Percentiles rank a stretch among this genome's conserved stretches.
Evolutionary conservation across 805 yeast species (phyloP).

Genomic region (Ogataea pignaliae): DNA sequence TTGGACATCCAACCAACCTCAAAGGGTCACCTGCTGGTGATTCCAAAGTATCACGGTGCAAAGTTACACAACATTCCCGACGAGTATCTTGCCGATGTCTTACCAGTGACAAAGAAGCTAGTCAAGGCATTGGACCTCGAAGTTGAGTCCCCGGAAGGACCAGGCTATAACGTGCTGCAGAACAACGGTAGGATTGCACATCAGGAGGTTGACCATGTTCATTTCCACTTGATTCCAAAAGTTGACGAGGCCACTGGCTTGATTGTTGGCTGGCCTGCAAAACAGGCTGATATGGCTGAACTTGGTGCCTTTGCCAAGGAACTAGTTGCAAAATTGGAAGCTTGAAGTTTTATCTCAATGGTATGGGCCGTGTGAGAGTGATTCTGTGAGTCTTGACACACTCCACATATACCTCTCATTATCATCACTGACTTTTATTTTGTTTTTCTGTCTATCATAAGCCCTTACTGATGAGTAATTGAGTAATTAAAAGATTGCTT

Average conservation of each 20-base stretch:
- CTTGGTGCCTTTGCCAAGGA: constrained; percentile 64
- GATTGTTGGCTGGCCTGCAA: constrained; percentile 92
- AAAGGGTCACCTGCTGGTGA: constrained; percentile 81
- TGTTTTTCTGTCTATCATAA: no score
- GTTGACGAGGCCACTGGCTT: constrained; percentile 68
- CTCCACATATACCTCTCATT: no score
- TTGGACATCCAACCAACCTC: constrained; percentile 92
- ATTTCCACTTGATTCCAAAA: constrained; percentile 95
- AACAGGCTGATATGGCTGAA: constrained; percentile 68
- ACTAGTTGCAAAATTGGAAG: constrained; percentile 38
- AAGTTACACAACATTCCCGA: constrained; percentile 91
- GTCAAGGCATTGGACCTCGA: constrained; percentile 68
- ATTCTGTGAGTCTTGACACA: no score
- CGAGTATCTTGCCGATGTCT: constrained; percentile 77
- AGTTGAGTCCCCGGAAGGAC: constrained; percentile 57
- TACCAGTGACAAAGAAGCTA: constrained; percentile 85
- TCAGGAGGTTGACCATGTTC: constrained; percentile 94
- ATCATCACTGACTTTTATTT: no score
- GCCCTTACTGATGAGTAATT: no score
- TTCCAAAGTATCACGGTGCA: constrained; percentile 93
- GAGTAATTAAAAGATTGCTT: no score
- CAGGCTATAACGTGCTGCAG: constrained; percentile 84
- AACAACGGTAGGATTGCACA: constrained; percentile 95
- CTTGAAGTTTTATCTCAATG: no score
- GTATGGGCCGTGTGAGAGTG: no score